Conservation (phyloP, 192 early-diverging fungal genomes). For the Coemansia javaensis region DNA sequence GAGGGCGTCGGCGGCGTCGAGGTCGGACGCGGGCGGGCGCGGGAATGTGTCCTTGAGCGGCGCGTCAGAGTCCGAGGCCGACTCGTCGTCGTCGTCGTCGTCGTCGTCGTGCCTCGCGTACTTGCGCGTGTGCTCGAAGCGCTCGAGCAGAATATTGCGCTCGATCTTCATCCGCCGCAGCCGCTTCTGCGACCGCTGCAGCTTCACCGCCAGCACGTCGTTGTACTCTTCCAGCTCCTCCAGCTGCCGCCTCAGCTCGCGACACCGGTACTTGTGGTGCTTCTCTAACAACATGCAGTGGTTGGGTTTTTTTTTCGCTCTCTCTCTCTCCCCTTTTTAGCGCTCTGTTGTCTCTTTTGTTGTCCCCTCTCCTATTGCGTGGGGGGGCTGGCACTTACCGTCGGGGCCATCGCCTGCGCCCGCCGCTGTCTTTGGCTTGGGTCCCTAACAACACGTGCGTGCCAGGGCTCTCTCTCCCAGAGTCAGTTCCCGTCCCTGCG, state of each 20-base stretch:
- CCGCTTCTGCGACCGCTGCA: conserved; percentile 39
- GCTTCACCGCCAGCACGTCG: conserved; percentile 41
- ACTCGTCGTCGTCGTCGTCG: conserved; percentile 11
- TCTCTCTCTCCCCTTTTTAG: not conserved
- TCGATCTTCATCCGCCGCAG: conserved; percentile 48
- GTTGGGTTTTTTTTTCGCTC: no score
- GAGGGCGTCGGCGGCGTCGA: conserved; percentile 12
- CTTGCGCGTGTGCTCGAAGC: conserved; percentile 33
- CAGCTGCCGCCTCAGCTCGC: conserved; percentile 47
- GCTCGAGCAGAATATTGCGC: conserved; percentile 42
- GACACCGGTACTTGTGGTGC: conserved; percentile 50
- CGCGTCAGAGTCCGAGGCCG: conserved; percentile 35
- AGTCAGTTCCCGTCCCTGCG: no score
- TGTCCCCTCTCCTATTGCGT: no score
- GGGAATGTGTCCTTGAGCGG: conserved; percentile 42
- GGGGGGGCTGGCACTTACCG: no score
- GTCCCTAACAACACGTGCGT: no score
- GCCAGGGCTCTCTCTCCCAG: no score
- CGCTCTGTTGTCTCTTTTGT: not conserved
- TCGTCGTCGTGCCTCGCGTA: conserved; percentile 8
- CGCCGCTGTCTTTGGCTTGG: conserved; percentile 11
- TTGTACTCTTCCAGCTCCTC: conserved; percentile 52
- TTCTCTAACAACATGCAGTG: conserved; percentile 24
- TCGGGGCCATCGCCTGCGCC: conserved; percentile 9
- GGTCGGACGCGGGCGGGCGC: conserved; percentile 23